Base-by-base conservation (phyloP, 2,329 filamentous ascomycete genomes). In the Gaeumannomyces tritici region DNA sequence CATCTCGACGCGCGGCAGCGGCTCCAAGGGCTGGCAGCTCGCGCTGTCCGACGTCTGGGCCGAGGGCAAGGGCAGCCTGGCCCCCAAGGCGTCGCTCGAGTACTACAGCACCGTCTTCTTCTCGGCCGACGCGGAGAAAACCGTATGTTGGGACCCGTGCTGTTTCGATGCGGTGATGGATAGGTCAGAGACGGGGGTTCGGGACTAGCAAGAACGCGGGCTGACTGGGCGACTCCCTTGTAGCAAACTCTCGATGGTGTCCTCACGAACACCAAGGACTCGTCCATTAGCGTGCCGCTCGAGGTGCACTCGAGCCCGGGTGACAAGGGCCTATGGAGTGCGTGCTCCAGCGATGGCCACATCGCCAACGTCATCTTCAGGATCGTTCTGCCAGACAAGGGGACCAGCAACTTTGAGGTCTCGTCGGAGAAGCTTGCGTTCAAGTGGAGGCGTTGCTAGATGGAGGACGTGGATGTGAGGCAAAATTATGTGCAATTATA, bases 331-430 rank as follows among this genome's bases (percentile, higher is more conserved):
- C 11, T 59, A 15, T 77, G 74, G 73, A 75, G 73, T 27, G 67
- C 70, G 13, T 76, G 75, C 70, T 71, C 70, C 11, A 65, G 64
- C 60, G 59, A 66, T 56, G 66, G 69, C 60, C 75, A 74, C 27
- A 71, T 75, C 59, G 67, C 76, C 55, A 76, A 77, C 66, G 71
- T 77, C 71, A 76, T 76, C 69, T 76, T 76, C 70, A 71, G 75
- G 63, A 71, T 73, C 60, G 73, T 71, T 5, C 70, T 77, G 24
- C 31, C 57, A 12, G 55, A 59, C 27, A 35, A 62, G 24, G 57
- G 57, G 18, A 31, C 47, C 7, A 59, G 55, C 31, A 59, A 13
- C 33, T 62, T 62, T 15, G 47, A 51, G 26, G 61, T 62, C 18
- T 21, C 59, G 28, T 21, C 61, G n/a, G 61, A 62, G 56, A 54